Base-by-base conservation (phyloP, 179 eudicot species). In the Silene vulgaris region DNA sequence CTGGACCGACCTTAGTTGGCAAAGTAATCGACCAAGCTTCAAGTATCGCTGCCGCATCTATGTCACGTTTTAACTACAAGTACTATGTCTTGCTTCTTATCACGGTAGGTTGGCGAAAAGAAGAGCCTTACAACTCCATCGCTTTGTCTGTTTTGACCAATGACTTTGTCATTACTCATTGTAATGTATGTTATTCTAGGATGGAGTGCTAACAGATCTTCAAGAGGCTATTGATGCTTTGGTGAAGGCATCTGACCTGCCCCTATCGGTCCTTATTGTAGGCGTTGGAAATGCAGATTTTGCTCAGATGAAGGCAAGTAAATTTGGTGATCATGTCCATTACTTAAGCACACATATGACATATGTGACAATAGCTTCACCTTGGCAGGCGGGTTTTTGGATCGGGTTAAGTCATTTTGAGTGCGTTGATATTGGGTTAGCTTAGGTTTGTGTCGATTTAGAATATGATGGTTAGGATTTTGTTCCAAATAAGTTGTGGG, bases 1-100 rank as follows among this genome's bases (percentile, higher is more conserved):
- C 89, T 67, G 98, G 98, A 65, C 98, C 97, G 8, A 93, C 98
- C n/a, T 77, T 93, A 52, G 91, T 93, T 48, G 89, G 97, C n/a
- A 88, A 74, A 57, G 97, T 91, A 70, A 76, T 93, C 72, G 84
- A 86, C 75, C 85, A 76, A 73, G 97, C 98, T 45, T 90, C 97
- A 28, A 90, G 87, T 78, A 87, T 91, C 43, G 93, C 97, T 73
- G 86, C 81, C 35, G 85, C 78, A 21, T 89, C 97, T 63, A 76
- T 89, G 35, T 77, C 83, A n/a, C 32, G 64, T 23, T 72, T 76
- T 45, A 73, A 59, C 19, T 79, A 73, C 86, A 91, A 93, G 79
- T 93, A 93, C 72, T 87, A 80, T 76, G 81, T 93, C 35, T 74
- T 93, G 82, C 84, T 91, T 69, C 89, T 93, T 35, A 88, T 93